Evolutionary conservation across 129 eudicot genomes (phyloP).

Genomic region (Cynara cardunculus): DNA sequence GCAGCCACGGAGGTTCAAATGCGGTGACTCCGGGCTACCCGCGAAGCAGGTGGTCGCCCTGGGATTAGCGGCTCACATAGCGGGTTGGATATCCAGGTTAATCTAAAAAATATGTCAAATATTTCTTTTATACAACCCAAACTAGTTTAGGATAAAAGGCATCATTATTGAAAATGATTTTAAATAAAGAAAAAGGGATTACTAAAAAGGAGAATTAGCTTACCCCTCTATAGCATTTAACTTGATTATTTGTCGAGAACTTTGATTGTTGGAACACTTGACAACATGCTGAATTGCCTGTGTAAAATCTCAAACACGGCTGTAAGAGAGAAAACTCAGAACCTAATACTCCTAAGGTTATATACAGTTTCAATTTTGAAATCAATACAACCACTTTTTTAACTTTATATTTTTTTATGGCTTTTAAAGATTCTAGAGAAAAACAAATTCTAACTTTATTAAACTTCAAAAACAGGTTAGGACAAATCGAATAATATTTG

Average conservation of each 20-base stretch:
- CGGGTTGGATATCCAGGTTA: too few species aligned
- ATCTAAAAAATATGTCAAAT: neutral
- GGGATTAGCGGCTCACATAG: too few species aligned
- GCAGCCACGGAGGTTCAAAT: too few species aligned
- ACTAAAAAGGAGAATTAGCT: conserved; percentile 8
- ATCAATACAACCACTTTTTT: neutral
- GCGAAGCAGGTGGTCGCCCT: too few species aligned
- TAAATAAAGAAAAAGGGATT: neutral
- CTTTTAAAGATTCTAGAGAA: neutral
- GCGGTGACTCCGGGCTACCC: too few species aligned
- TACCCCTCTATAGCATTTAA: conserved; percentile 32
- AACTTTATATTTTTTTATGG: neutral
- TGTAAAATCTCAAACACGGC: neutral
- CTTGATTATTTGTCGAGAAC: conserved; percentile 25
- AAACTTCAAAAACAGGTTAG: neutral
- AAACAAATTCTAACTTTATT: neutral
- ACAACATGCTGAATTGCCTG: conserved; percentile 25
- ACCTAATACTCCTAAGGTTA: neutral
- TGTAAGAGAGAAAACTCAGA: neutral
- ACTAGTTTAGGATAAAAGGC: neutral
- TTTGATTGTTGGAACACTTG: conserved; percentile 25
- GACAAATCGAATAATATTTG: neutral
- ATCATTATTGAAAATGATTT: neutral
- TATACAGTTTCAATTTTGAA: neutral
- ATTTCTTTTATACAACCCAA: neutral